Base-by-base conservation (phyloP, 352 stramenopile genomes). In the Pythium dissimile region DNA sequence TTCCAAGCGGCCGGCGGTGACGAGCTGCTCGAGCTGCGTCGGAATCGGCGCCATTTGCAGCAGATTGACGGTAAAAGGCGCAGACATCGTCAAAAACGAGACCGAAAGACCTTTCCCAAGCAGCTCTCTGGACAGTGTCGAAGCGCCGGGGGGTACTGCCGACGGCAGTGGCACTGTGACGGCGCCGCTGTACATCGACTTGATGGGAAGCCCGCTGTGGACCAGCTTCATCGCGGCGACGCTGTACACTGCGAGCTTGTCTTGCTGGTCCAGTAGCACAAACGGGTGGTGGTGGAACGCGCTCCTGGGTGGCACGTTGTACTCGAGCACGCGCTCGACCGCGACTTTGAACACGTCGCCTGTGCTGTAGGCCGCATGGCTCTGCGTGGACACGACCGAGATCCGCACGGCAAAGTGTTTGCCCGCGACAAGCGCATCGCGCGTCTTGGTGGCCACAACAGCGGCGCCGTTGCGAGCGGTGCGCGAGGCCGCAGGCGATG, bases 211-310 rank as follows among this genome's bases (percentile, higher is more conserved):
- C 7, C n/a, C 37, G 21, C 15, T 75, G 49, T 92, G 77, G 11
- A 88, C 58, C 8, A 72, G 26, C 18, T 71, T 65, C 65, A 90
- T 74, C 3, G 79, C 77, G 9, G 63, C 78, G 21, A 86, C 67
- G 41, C 84, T 88, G 61, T 89, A 80, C 42, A 90, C 84, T 0
- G 68, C 64, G 35, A 92, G 37, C 32, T 71, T 57, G 39, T 92
- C 81, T 21, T 62, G 46, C 31, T 83, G 69, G 21, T 89, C 73
- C 5, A 92, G 55, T 28, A 94, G 50, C 38, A 94, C 43, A 47
- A 88, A 86, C 11, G 82, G 84, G 20, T 88, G 75, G 59, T 92
- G 82, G 58, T 75, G 83, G 49, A 69, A 77, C 1, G 59, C 77
- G 1, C 47, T 62, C 11, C 67, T 67, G 1, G 81, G 81, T 1